These are phyloP conservation scores for Lichtheimia ornata DNA, from an alignment of 371 early-diverging fungal genomes.

Conservation along the genomic window DNA sequence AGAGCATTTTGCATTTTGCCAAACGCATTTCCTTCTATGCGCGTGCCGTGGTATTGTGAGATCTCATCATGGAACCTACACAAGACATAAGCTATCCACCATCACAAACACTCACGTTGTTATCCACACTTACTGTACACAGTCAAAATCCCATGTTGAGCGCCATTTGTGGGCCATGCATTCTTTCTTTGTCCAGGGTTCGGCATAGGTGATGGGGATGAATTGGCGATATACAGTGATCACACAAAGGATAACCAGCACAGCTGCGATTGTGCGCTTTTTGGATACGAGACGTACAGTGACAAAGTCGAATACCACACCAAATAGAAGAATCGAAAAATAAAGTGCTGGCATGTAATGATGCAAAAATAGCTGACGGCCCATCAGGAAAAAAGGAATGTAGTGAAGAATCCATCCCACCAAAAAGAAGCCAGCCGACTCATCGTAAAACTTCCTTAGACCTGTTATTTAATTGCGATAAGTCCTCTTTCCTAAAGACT, in stretches of 20 bases:
- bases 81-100: not conserved
- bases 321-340: conserved; percentile 75
- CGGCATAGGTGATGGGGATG: conserved; percentile 86
- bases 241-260: conserved; percentile 50
- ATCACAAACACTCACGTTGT: not conserved
- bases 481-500: conserved; percentile 30
- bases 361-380: conserved; percentile 94
- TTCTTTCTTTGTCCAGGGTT: conserved; percentile 69
- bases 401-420: conserved; percentile 93
- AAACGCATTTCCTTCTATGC: conserved; percentile 16
- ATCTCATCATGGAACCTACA: conserved; percentile 39
- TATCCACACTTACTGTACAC: conserved; percentile 31
- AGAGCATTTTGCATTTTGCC: conserved; percentile 37
- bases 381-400: conserved; percentile 96
- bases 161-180: conserved; percentile 80
- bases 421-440: conserved; percentile 83
- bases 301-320: conserved; percentile 79
- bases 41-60: conserved; percentile 18
- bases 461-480: conserved; percentile 22
- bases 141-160: conserved; percentile 73
- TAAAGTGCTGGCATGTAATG: conserved; percentile 97
- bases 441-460: conserved; percentile 56
- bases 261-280: conserved; percentile 51
- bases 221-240: conserved; percentile 66
- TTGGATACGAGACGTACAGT: conserved; percentile 59